These are phyloP conservation scores for Ambrosia artemisiifolia DNA, from an alignment of 129 eudicot species.

Conservation along the genomic window DNA sequence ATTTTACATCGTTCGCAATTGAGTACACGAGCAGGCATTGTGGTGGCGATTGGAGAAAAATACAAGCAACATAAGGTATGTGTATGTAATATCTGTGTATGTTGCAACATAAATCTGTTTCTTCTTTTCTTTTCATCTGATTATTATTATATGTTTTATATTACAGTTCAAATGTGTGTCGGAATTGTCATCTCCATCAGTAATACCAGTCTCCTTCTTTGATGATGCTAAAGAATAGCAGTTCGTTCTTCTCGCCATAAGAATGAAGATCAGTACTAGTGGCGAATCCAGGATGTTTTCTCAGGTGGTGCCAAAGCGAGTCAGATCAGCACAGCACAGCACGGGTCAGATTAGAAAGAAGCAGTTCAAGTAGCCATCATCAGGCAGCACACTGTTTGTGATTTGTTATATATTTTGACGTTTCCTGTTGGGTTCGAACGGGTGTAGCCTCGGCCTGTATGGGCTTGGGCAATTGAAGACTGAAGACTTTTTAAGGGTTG, in stretches of 20 bases:
- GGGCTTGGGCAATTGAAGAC: too few species aligned
- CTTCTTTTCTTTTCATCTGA: slow-evolving; percentile 3
- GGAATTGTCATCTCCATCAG: slow-evolving; percentile 30
- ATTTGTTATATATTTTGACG: too few species aligned
- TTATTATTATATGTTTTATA: background rate
- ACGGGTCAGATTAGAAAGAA: too few species aligned
- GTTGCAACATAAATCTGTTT: background rate
- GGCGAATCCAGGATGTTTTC: too few species aligned
- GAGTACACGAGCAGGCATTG: slow-evolving; percentile 38
- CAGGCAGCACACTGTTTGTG: too few species aligned
- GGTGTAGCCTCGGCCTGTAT: too few species aligned
- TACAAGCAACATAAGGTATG: slow-evolving; percentile 67
- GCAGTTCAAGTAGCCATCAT: too few species aligned
- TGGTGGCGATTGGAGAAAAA: slow-evolving; percentile 56
- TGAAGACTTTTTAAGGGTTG: too few species aligned
- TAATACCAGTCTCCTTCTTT: slow-evolving; percentile 46
- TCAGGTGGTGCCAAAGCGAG: too few species aligned
- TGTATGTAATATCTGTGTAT: background rate
- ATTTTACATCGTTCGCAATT: slow-evolving; percentile 53
- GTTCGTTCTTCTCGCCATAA: background rate
- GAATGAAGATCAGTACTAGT: background rate
- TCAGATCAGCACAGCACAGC: too few species aligned
- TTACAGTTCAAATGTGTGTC: slow-evolving; percentile 39
- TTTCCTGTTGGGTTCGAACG: too few species aligned
- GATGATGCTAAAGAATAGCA: slow-evolving; percentile 21